Base-by-base conservation (phyloP, 2,329 filamentous ascomycete genomes). In the Microdochium bolleyi region DNA sequence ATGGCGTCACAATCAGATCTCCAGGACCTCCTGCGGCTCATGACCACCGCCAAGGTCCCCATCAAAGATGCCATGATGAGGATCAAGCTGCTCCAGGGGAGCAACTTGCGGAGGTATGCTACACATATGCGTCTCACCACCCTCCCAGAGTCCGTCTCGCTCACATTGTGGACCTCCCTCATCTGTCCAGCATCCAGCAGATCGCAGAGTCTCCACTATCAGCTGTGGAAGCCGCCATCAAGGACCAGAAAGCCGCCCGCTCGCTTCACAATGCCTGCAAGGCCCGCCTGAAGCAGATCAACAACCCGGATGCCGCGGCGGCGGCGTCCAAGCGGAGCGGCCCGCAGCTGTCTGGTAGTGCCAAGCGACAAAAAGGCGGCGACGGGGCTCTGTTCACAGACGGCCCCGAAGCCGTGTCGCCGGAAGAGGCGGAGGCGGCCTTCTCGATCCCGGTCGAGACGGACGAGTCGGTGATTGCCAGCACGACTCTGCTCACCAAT, bases 401-500 rank as follows among this genome's bases (percentile, higher is more conserved):
- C 24, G 66, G 63, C 0, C 62, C 64, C 1, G 58, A 63, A 4
- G 63, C 71, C 51, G 56, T 72, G 64, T 68, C 73, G 1, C 77
- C 84, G 0, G 75, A 78, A 14, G 79, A 85, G 50, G 70, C 86
- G 1, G 87, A 91, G 64, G 72, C 71, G 7, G 82, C 83, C 0
- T 72, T 90, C 5, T 72, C 70, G 8, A 69, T 91, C 1, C 84
- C 86, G 0, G 66, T 82, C 2, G 71, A 72, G 8, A 70, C 71
- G 25, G 75, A 84, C 49, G 84, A 88, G 59, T 76, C 80, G 1
- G 69, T 76, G 8, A 80, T 95, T 3, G 72, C 74, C 14, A 67
- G 70, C 2, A 80, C 80, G 1, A 71, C 74, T 0, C 60, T 95
- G 1, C 72, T 84, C 56, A 94, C 89, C 0, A 95, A 95, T 62